Conservation (phyloP, 768 basidiomycete genomes). For the Boletus rubescentipes region DNA sequence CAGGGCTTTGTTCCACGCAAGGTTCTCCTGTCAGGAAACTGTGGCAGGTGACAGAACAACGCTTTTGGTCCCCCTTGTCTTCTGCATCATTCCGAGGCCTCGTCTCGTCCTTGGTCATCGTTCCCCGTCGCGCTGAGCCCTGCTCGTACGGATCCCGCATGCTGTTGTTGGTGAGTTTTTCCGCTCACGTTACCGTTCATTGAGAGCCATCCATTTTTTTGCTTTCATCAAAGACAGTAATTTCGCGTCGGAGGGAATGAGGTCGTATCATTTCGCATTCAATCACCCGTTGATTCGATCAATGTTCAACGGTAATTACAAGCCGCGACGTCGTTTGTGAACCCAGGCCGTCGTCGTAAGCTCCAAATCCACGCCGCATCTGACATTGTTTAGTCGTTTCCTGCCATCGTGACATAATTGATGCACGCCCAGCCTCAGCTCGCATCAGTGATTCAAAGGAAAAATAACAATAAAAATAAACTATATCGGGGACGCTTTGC, state of each 20-base stretch:
- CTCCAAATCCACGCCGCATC: too few species aligned
- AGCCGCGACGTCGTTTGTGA: background rate
- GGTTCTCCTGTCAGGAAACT: too few species aligned
- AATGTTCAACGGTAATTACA: background rate
- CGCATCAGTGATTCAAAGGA: background rate
- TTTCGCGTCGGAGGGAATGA: background rate
- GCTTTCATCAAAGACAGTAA: background rate
- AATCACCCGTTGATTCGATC: background rate
- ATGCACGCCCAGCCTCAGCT: background rate
- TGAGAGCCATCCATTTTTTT: background rate
- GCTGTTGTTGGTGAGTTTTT: too few species aligned
- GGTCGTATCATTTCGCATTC: background rate
- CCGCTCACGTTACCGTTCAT: background rate
- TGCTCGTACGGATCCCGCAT: background rate
- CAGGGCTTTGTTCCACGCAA: too few species aligned
- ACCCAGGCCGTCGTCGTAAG: background rate
- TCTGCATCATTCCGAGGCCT: background rate
- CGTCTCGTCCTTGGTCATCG: too few species aligned
- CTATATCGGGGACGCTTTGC: background rate
- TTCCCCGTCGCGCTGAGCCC: background rate
- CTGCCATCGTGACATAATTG: background rate
- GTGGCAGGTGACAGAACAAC: too few species aligned
- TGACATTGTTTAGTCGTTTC: background rate
- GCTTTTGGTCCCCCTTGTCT: background rate
- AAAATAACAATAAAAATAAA: too few species aligned